These are phyloP conservation scores for Entophlyctis luteolus DNA, from an alignment of 192 early-diverging fungal species.

Conservation along the genomic window DNA sequence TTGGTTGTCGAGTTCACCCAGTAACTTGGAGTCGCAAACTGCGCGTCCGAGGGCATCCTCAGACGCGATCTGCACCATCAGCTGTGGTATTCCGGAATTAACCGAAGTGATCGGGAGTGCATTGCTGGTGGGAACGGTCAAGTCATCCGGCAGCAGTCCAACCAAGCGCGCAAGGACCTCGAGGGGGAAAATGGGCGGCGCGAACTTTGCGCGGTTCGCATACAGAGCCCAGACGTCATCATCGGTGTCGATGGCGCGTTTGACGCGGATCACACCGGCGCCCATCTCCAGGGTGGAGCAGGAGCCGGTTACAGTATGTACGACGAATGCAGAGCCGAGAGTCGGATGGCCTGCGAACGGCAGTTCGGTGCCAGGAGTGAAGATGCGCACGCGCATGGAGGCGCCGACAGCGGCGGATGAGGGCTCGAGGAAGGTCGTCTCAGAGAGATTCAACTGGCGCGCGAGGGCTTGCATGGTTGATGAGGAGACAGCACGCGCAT, in stretches of 20 bases:
- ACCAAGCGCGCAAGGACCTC: too few relatives aligned
- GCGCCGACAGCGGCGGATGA: neutral
- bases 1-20: too few relatives aligned
- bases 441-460: constrained; percentile 25
- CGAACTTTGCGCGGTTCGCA: neutral
- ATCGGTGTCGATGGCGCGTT: neutral
- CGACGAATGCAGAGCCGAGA: constrained; percentile 22
- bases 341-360: constrained; percentile 36
- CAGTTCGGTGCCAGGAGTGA: constrained; percentile 29
- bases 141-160: too few relatives aligned
- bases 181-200: too few relatives aligned
- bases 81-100: constrained; percentile 18
- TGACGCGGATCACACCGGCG: constrained; percentile 27
- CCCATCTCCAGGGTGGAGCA: constrained; percentile 20
- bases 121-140: too few relatives aligned
- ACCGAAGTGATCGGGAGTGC: constrained; percentile 1
- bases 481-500: neutral
- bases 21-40: neutral
- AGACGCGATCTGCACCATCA: constrained; percentile 15
- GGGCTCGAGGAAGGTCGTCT: constrained; percentile 27
- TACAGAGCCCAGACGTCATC: constrained; percentile 9
- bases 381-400: constrained; percentile 23
- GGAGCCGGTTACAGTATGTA: neutral
- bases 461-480: constrained; percentile 25
- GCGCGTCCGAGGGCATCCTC: constrained; percentile 5